Base-by-base conservation (phyloP, 1,139 yeast genomes). In the Debaryomyces coudertii region DNA sequence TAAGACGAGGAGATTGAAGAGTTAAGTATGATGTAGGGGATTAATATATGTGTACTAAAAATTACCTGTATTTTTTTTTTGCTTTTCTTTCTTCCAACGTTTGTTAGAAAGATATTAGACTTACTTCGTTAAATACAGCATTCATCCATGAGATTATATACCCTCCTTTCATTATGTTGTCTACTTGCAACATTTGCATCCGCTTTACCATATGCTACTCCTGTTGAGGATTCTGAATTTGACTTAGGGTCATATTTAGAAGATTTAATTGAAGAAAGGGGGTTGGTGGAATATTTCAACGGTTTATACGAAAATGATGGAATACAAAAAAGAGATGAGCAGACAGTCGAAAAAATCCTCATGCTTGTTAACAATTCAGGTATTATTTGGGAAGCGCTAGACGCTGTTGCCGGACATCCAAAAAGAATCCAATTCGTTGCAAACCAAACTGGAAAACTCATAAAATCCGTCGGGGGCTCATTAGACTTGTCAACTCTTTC, bases 321-420 rank as follows among this genome's bases (percentile, higher is more conserved):
- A 45, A 27, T 36, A 35, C 37, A 48, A 30, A 51, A 53, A 42
- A 57, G 68, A 53, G 63, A 57, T 41, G 46, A 58, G 31, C 57
- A 59, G 48, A 52, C 54, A 7, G 53, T 60, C 9, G 55, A 67
- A 41, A 65, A 59, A 28, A 43, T 58, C 8, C 49, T 69, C 16
- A 51, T 73, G 22, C 43, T 60, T n/a, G 58, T 73, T 30, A 73
- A 74, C 53, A 53, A 51, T 28, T 64, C 78, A 1, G 77, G 76
- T 11, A 51, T 75, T 12, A 56, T 75, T 36, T 70, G 71, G 60
- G 56, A 59, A 9, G 58, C 65, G 16, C 63, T 75, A 42, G 76
- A 75, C 51, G 62, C 64, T 34, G 58, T 71, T 40, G 74, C 74
- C 14, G 67, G 60, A 29, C 55, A 64, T 44, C 67, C 73, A 2